Conservation (phyloP, 495 filamentous ascomycete genomes). For the Saxophila tyrrhenica region DNA sequence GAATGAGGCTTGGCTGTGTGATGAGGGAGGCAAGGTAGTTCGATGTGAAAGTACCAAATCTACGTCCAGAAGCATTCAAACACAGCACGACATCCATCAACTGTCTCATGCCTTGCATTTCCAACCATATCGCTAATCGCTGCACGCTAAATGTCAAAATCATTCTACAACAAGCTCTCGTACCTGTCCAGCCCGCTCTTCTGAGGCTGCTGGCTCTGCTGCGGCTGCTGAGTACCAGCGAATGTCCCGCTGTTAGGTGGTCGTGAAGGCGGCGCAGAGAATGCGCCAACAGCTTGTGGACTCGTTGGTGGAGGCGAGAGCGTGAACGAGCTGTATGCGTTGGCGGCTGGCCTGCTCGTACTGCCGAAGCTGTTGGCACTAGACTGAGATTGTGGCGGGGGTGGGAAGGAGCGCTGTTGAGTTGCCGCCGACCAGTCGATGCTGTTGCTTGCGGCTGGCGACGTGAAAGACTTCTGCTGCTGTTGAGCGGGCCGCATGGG, state of each 20-base stretch:
- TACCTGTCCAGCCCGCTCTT: conserved; percentile 20
- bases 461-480: not conserved
- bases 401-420: not conserved
- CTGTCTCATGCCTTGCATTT: too few species aligned
- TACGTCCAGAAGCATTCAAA: not conserved
- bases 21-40: too few species aligned
- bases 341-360: not conserved
- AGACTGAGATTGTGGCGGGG: not conserved
- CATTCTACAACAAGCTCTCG: conserved; percentile 20
- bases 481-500: conserved; percentile 1
- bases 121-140: not conserved
- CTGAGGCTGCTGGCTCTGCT: conserved; percentile 3
- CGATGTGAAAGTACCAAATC: too few species aligned
- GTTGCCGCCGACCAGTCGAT: conserved; percentile 21
- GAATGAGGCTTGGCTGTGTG: not conserved
- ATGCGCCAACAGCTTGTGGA: not conserved
- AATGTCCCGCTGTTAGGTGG: not conserved
- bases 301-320: conserved; percentile 19
- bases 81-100: too few species aligned
- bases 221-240: not conserved
- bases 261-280: not conserved
- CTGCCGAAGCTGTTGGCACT: not conserved
- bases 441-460: not conserved
- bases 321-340: conserved; percentile 4
- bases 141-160: not conserved